Percentiles rank a stretch among this genome's conserved stretches.
phyloP scores from a whole-genome alignment of 805 yeast genomes.

The Ogataea populi-albae region DNA sequence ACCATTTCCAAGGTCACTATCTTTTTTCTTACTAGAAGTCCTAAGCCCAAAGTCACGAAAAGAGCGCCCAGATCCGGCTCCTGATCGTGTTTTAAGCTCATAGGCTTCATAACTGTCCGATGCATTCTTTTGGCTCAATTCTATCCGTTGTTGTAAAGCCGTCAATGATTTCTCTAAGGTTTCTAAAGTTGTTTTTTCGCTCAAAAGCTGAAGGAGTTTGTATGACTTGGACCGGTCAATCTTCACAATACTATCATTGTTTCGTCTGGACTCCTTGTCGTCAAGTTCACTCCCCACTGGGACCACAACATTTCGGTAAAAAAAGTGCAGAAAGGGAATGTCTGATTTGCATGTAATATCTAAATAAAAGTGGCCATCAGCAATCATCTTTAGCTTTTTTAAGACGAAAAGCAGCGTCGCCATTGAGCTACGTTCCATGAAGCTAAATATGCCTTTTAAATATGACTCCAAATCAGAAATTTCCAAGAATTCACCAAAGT shows the following conservation, averaged over 20 bases:
- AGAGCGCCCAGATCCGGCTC: constrained; percentile 4
- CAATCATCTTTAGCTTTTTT: constrained; percentile 1
- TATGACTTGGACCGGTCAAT: constrained; percentile 10
- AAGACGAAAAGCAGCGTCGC: constrained; percentile 10
- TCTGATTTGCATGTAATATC: constrained; percentile 7
- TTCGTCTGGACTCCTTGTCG: neutral
- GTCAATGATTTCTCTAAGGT: constrained; percentile 1
- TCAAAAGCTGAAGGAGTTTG: constrained; percentile 4
- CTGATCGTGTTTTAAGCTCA: constrained; percentile 1
- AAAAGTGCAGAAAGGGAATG: constrained; percentile 14
- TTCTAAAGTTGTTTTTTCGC: neutral
- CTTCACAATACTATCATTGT: constrained; percentile 12
- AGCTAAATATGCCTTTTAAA: constrained; percentile 5
- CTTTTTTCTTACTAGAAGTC: constrained; percentile 2
- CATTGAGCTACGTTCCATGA: constrained; percentile 16
- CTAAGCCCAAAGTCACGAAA: constrained; percentile 7
- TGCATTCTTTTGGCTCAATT: constrained; percentile 3
- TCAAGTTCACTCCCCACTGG: constrained; percentile 4
- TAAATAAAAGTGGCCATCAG: constrained; percentile 6
- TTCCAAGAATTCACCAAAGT: constrained; percentile 3
- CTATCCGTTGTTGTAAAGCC: constrained; percentile 5
- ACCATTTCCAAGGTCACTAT: neutral
- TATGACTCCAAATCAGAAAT: neutral
- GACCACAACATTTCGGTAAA: constrained; percentile 11
- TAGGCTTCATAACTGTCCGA: constrained; percentile 4